These are phyloP conservation scores for Lasiodiplodia theobromae DNA, from an alignment of 2,329 filamentous ascomycete genomes.

Conservation along the genomic window DNA sequence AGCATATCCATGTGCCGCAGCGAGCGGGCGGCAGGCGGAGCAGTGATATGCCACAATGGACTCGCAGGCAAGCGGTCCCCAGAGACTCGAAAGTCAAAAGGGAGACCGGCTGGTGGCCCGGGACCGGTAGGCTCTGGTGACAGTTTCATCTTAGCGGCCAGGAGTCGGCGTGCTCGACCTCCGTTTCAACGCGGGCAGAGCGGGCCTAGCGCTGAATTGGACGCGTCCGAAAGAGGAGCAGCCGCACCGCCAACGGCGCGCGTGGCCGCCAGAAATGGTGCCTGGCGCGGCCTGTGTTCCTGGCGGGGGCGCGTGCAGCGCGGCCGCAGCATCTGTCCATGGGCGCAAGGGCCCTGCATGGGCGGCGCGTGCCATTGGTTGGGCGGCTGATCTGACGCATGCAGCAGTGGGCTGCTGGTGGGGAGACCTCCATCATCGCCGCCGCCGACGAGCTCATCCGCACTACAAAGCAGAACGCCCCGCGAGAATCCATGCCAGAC, in stretches of 20 bases:
- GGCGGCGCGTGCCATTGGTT: background rate
- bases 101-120: slow-evolving; percentile 15
- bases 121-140: slow-evolving; percentile 9
- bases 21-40: background rate
- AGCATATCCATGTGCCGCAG: slow-evolving; percentile 22
- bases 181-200: slow-evolving; percentile 22
- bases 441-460: background rate
- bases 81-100: slow-evolving; percentile 19
- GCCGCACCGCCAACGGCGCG: slow-evolving; percentile 1
- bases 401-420: slow-evolving; percentile 23
- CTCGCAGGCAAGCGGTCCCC: slow-evolving; percentile 2
- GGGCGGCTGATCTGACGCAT: slow-evolving; percentile 23
- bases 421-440: slow-evolving; percentile 20
- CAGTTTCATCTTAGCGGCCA: slow-evolving; percentile 22
- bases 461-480: slow-evolving; percentile 8
- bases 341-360: slow-evolving; percentile 5
- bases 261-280: background rate
- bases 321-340: background rate
- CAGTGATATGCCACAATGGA: slow-evolving; percentile 4
- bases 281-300: background rate
- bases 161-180: slow-evolving; percentile 14
- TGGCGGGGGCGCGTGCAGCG: background rate
- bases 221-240: slow-evolving; percentile 10
- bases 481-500: slow-evolving; percentile 56
- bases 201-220: slow-evolving; percentile 4